A percentile compares a stretch with the other conserved stretches of the same genome.
phyloP scores from a whole-genome alignment of 176 grass and related monocot species.

The Cenchrus americanus region DNA sequence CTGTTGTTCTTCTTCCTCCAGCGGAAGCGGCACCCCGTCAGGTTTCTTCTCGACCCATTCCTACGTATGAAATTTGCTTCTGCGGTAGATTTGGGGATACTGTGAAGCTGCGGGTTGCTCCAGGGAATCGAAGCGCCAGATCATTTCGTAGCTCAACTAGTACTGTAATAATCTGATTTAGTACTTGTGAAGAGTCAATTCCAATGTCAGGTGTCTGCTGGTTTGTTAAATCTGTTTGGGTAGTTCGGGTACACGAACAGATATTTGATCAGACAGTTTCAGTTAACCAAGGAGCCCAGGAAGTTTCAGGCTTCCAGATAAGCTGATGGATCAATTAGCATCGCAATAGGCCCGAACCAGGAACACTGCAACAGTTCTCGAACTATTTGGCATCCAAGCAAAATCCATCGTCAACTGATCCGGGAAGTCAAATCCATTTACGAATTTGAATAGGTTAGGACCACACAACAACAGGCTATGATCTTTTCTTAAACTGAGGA shows the following conservation, averaged over 20 bases:
- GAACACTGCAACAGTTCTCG: neutral
- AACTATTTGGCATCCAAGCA: neutral
- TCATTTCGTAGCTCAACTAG: neutral
- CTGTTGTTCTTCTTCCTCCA: conserved; percentile 6
- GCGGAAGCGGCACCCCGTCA: neutral
- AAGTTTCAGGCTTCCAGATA: neutral
- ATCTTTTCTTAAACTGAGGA: neutral
- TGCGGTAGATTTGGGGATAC: neutral
- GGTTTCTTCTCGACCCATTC: neutral
- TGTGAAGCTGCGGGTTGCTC: no score
- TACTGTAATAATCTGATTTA: neutral
- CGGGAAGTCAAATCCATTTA: neutral
- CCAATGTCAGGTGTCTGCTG: neutral
- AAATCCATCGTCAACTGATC: neutral
- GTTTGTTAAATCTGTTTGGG: neutral
- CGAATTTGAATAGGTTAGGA: neutral
- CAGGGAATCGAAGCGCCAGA: neutral
- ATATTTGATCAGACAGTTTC: neutral
- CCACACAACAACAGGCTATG: neutral
- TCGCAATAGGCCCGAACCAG: neutral
- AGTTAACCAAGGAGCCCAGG: neutral
- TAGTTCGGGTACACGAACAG: neutral
- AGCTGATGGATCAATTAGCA: neutral
- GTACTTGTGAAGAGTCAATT: no score
- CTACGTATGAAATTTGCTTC: neutral